Evolutionary conservation across 768 basidiomycete species (phyloP).

Genomic region (Boletus insuetus): DNA sequence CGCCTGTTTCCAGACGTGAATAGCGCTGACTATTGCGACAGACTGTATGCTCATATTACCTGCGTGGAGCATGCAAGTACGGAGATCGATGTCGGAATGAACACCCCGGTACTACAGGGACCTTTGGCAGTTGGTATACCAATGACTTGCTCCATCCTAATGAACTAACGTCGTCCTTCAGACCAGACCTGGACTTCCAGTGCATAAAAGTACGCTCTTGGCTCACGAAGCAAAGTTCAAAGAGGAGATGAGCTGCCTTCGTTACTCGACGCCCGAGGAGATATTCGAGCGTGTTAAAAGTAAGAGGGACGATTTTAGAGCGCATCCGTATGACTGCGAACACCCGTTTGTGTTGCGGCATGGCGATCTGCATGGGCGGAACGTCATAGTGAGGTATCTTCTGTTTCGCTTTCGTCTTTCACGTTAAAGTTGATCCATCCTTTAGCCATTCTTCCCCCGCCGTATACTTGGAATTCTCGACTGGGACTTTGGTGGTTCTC

Average conservation of each 20-base stretch:
- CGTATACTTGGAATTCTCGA: background rate
- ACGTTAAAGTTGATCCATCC: too few relatives aligned
- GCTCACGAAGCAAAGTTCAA: background rate
- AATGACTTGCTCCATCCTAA: conserved; percentile 5
- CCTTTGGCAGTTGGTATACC: conserved; percentile 52
- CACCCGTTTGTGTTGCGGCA: background rate
- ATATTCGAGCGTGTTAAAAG: background rate
- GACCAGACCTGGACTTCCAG: conserved; percentile 42
- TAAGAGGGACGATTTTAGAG: background rate
- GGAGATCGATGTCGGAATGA: conserved; percentile 65
- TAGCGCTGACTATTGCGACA: conserved; percentile 23
- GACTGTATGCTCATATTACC: conserved; percentile 60
- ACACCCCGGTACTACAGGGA: conserved; percentile 44
- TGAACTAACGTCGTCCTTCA: conserved; percentile 17
- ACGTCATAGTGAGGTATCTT: background rate
- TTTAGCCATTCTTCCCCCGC: background rate
- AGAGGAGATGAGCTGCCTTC: background rate
- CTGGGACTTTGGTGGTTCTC: background rate
- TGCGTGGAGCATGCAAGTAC: conserved; percentile 64
- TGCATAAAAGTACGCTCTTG: background rate
- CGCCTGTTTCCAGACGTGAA: background rate
- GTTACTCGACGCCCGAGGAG: background rate
- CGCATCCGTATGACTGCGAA: background rate
- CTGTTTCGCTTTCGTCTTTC: too few relatives aligned
- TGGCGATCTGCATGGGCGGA: background rate